Base-by-base conservation (phyloP, 805 yeast genomes). In the Yarrowia sp. region DNA sequence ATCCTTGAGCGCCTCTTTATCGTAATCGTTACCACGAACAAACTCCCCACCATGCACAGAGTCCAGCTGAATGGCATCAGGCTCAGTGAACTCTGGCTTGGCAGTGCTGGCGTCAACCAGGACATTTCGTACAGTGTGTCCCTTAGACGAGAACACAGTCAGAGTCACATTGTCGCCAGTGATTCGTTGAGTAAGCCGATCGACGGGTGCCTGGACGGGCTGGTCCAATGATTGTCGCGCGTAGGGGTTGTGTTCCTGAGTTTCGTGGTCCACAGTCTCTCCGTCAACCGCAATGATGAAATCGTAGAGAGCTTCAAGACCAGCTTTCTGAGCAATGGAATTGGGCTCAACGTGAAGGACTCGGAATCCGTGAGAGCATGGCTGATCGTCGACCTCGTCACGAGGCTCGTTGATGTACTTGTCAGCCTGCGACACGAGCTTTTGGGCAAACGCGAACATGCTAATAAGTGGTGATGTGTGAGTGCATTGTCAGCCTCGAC, bases 271-370 rank as follows among this genome's bases (percentile, higher is more conserved):
- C 21, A 41, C 44, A n/a, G 49, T 58, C 32, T 48, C 33, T 49
- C 89, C 90, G 70, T 93, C 90, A 65, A 92, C 78, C 1, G 89
- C 88, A n/a, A 91, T 81, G 36, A 93, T 84, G 73, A 82, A 93
- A 73, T 93, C 99, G 72, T 93, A 95, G 84, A 90, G 88, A 10
- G 95, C 81, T 75, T 92, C 96, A 30, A 95, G 73, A 2, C 88
- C 89, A 24, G 80, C 77, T 30, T 76, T 79, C 8, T 76, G 74
- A 16, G 83, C 87, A 14, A 77, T 75, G 0, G 88, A 83, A 62
- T 75, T 76, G 33, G 75, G 73, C 38, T 76, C 78, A 2, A 84
- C 83, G 28, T 79, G 76, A 1, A 88, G 70, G 1, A 89, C 83
- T 40, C 92, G 79, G 59, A 88, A 79, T 0, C 92, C 95, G 14